Evolutionary conservation across 345 rosid species (phyloP), one percentile per base, ranked within the genome.

Genomic region (Erysimum cheiranthoides): DNA sequence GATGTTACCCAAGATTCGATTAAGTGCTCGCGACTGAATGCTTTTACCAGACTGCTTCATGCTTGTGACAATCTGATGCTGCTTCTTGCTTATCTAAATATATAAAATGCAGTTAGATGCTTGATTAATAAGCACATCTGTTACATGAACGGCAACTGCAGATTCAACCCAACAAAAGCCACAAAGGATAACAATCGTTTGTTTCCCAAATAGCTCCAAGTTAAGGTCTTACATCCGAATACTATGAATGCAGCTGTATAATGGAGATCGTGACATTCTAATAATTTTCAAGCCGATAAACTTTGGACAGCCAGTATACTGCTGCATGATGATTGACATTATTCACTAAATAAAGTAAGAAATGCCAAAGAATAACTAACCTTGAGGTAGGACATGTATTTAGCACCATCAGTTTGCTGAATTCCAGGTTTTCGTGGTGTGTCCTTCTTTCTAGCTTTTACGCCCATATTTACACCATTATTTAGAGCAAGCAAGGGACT

Each of bases 31-130:
- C 16, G 88, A 88, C 70, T 88, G 90, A 73, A 92, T 87, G 82
- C 88, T 83, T 80, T 87, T 82, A 66, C 99, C 97, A 80, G 96
- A 83, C 70, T 86, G 88, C 81, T 92, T 90, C 97, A 92, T 87
- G 76, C 80, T 84, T 88, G 88, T 92, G 61, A 93, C 91, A 82
- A 89, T 85, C 79, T 88, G 84, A 79, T 86, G 93, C 81, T 92
- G 99, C 85, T 85, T 90, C 92, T 89, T 95, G 87, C 96, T 95
- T 81, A 95, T 89, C 99, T 95, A 84, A 78, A 86, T 51, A 80
- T 63, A 73, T 11, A 63, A 51, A 51, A 74, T 68, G 42, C 50
- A 58, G 64, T 78, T 46, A 78, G 54, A 70, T 70, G 78, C 69
- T 68, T 42, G 67, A 71, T 34, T 49, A 66, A 60, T 73, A 63